A percentile compares a stretch with the other conserved stretches of the same genome.
These are phyloP conservation scores for Raphanus raphanistrum DNA, from an alignment of 345 rosid genomes.

Conservation along the genomic window DNA sequence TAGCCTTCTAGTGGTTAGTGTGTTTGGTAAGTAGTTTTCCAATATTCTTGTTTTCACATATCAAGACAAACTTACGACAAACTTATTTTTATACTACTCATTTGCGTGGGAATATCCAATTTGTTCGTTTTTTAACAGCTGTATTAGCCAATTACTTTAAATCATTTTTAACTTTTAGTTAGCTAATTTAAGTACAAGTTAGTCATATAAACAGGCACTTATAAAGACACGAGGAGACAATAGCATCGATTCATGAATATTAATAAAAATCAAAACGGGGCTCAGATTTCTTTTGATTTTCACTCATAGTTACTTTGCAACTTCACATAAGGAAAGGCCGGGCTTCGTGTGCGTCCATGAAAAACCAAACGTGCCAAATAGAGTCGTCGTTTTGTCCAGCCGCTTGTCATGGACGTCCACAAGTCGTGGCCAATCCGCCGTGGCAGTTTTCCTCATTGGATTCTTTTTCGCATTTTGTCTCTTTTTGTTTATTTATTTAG, in stretches of 20 bases:
- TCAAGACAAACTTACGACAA: conserved; percentile 31
- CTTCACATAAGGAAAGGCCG: conserved; percentile 11
- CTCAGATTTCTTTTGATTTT: neutral
- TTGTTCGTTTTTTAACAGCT: neutral
- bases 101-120: neutral
- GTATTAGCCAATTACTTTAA: neutral
- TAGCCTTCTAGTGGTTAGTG: conserved; percentile 32
- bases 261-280: conserved; percentile 24
- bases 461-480: conserved; percentile 18
- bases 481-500: neutral
- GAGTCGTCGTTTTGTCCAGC: conserved; percentile 11
- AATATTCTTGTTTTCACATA: conserved; percentile 36
- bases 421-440: conserved; percentile 15
- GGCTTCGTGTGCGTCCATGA: conserved; percentile 26
- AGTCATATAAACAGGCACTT: neutral
- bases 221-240: conserved; percentile 29
- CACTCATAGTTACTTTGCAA: conserved; percentile 17
- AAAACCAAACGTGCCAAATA: conserved; percentile 25
- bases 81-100: conserved; percentile 9
- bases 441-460: conserved; percentile 36
- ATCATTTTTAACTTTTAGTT: neutral
- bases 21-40: conserved; percentile 37
- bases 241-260: conserved; percentile 36
- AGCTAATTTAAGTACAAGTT: neutral
- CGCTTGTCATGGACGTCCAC: conserved; percentile 25